These are phyloP conservation scores for Russula brevipes DNA, from an alignment of 768 basidiomycete genomes.

Conservation along the genomic window DNA sequence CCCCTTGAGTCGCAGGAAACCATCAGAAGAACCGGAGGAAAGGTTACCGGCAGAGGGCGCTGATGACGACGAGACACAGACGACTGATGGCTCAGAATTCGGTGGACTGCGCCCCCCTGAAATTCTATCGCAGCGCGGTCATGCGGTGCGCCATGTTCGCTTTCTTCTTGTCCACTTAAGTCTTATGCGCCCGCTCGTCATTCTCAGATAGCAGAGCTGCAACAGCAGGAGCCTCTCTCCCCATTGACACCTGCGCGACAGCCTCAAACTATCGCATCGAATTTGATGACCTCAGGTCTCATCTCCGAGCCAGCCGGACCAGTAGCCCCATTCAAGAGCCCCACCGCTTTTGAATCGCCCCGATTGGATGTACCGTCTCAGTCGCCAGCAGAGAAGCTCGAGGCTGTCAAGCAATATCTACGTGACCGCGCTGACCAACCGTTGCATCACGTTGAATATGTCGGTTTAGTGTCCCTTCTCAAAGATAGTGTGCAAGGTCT, in stretches of 20 bases:
- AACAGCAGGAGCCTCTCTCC: conserved; percentile 2
- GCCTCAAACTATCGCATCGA: neutral
- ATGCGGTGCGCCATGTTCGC: conserved; percentile 15
- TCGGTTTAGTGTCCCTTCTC: conserved; percentile 51
- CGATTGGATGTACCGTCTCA: conserved; percentile 18
- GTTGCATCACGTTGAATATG: conserved; percentile 49
- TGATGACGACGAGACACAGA: conserved; percentile 11
- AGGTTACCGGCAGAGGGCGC: conserved; percentile 16
- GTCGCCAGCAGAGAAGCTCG: conserved; percentile 42
- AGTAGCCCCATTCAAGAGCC: conserved; percentile 23
- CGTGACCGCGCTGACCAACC: conserved; percentile 40
- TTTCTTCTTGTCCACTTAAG: neutral
- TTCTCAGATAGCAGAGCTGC: conserved; percentile 4
- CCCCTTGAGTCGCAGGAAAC: conserved; percentile 36
- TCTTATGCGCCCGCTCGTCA: neutral
- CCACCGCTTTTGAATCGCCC: conserved; percentile 22
- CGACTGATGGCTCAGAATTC: conserved; percentile 4
- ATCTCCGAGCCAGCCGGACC: conserved; percentile 18
- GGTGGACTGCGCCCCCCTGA: conserved; percentile 8
- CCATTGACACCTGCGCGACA: conserved; percentile 13
- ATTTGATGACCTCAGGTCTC: neutral
- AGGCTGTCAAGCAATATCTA: conserved; percentile 46
- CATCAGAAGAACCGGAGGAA: conserved; percentile 21
- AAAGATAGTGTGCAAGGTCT: conserved; percentile 47
- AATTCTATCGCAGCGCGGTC: conserved; percentile 25